A percentile compares a stretch with the other conserved stretches of the same genome.
These are phyloP conservation scores for Trichosporon ovoides DNA, from an alignment of 1,284 basidiomycete species.

Conservation along the genomic window DNA sequence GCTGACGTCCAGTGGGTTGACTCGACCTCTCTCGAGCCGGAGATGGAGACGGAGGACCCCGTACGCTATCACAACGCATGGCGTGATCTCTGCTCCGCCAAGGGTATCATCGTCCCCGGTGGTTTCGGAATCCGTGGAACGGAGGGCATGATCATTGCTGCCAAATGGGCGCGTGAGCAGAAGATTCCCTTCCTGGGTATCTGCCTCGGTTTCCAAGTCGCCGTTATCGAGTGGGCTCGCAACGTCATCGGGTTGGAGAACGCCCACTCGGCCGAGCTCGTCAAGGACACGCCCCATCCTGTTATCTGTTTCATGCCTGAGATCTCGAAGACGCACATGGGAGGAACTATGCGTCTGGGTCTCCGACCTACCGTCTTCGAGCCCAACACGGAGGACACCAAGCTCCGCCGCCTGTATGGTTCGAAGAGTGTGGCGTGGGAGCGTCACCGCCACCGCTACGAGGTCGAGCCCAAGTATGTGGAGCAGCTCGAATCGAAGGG, in stretches of 20 bases:
- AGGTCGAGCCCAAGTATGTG: constrained; percentile 89
- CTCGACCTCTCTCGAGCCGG: constrained; percentile 84
- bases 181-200: constrained; percentile 93
- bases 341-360: constrained; percentile 96
- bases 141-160: constrained; percentile 95
- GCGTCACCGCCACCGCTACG: constrained; percentile 93
- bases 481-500: constrained; percentile 67
- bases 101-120: constrained; percentile 92
- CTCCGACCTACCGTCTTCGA: constrained; percentile 90
- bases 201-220: constrained; percentile 96
- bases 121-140: constrained; percentile 91
- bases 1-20: constrained; percentile 75
- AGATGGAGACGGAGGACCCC: constrained; percentile 70
- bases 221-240: constrained; percentile 91
- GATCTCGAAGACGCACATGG: constrained; percentile 95
- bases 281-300: constrained; percentile 57
- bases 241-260: constrained; percentile 70
- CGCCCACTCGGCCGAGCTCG: constrained; percentile 85
- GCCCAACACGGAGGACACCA: constrained; percentile 58
- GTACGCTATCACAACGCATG: constrained; percentile 94
- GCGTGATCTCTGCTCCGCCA: constrained; percentile 83
- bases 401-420: constrained; percentile 78
- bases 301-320: constrained; percentile 98
- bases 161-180: constrained; percentile 94
- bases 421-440: constrained; percentile 84